A percentile compares a stretch with the other conserved stretches of the same genome.
Evolutionary conservation across 768 basidiomycete species (phyloP).

Genomic region (Trametes gibbosa): DNA sequence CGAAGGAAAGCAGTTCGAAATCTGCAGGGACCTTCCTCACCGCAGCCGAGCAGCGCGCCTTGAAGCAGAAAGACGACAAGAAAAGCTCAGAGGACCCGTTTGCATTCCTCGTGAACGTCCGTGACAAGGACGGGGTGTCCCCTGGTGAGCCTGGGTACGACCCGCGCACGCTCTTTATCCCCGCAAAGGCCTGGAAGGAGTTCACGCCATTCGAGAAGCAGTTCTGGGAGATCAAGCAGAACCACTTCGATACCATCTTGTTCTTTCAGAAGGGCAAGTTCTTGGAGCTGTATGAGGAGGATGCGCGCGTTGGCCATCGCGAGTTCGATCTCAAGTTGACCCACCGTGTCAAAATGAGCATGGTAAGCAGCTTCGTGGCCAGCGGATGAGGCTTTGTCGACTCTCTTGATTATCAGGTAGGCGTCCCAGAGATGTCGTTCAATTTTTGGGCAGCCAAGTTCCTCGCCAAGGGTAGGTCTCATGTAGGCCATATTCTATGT

Average conservation of each 20-base stretch:
- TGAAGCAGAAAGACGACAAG: conserved; percentile 80
- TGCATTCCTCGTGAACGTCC: conserved; percentile 65
- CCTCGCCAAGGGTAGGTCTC: conserved; percentile 63
- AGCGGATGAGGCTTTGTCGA: neutral
- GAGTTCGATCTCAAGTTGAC: conserved; percentile 95
- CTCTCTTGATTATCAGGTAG: conserved; percentile 53
- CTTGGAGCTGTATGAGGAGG: conserved; percentile 93
- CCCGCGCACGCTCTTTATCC: conserved; percentile 82
- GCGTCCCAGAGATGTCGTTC: conserved; percentile 92
- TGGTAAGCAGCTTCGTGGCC: conserved; percentile 51
- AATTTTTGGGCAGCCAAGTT: conserved; percentile 93
- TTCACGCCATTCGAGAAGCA: conserved; percentile 94
- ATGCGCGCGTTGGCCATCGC: conserved; percentile 88
- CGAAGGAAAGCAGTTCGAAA: conserved; percentile 31
- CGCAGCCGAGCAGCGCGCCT: conserved; percentile 73
- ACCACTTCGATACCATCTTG: conserved; percentile 94
- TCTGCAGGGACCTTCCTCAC: conserved; percentile 61
- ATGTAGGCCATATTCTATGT: neutral
- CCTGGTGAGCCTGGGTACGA: conserved; percentile 89
- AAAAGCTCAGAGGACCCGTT: conserved; percentile 76
- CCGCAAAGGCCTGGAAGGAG: conserved; percentile 66
- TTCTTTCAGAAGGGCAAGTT: conserved; percentile 99
- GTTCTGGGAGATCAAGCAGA: conserved; percentile 84
- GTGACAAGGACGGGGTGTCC: conserved; percentile 77
- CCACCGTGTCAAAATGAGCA: conserved; percentile 95